Evolutionary conservation across 257 asterid genomes (phyloP), one percentile per base, ranked within the genome.

Genomic region (Nicotiana noctiflora): DNA sequence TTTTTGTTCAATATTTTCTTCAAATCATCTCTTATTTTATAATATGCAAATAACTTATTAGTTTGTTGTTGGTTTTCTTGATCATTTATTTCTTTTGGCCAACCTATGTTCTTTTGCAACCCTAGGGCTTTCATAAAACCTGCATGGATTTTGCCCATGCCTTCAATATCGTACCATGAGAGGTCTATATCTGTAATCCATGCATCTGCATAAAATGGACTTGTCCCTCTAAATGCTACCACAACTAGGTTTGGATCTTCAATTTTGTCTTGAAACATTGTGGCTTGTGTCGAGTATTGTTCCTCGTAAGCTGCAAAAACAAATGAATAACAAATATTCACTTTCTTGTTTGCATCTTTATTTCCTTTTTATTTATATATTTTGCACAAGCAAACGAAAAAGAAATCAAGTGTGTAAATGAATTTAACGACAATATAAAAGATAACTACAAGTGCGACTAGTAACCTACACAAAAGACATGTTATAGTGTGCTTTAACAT

Each of bases 121-220:
- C 98, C 98, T 3, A 92, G 66, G 63, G 97, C 97, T 84, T 89
- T 90, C 80, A 86, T 72, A 79, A 93, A 93, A 0, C 98, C 94
- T 25, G 86, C 84, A 32, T 93, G 97, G 65, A 92, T 66, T 53
- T 84, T 90, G 9, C 96, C 97, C 7, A 91, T 55, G 15, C 82
- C 86, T 8, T 74, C 17, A 5, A 92, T 81, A 6, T 93, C 85
- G 79, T 88, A 90, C 97, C 97, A 92, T 0, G 98, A 93, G 2
- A 92, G 63, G 83, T 92, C 89, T 9, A 92, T 3, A 65, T 93
- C 93, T 0, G 91, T 84, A 4, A 87, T 85, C 98, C 97, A 93
- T 5, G 83, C 91, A 17, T 84, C 88, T 3, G 91, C 84, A 4
- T 82, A 61, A 66, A 92, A 88, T 5, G 93, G 97, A 25, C 84